Evolutionary conservation across 805 yeast genomes (phyloP).

Genomic region (Phaffomyces antillensis): DNA sequence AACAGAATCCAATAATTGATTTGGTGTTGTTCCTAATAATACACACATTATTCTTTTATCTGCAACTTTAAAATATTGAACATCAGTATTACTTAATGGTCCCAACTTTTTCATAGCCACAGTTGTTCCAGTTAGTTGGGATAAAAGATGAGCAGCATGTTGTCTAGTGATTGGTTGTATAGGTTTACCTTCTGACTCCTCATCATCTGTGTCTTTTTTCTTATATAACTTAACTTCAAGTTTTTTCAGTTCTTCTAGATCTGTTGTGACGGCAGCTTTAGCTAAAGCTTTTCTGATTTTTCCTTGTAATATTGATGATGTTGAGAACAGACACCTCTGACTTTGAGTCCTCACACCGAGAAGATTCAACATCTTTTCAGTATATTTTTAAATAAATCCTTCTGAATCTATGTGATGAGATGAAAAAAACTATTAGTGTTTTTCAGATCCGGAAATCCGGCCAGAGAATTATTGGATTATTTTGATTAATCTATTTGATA

Average conservation of each 20-base stretch:
- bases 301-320: background rate
- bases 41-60: conserved; percentile 44
- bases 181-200: background rate
- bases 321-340: background rate
- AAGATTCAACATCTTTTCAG: background rate
- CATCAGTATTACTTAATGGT: conserved; percentile 29
- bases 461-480: background rate
- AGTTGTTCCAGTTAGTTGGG: conserved; percentile 15
- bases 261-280: conserved; percentile 2
- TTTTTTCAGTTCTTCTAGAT: conserved; percentile 4
- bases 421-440: too few species aligned
- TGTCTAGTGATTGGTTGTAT: conserved; percentile 14
- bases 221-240: conserved; percentile 3
- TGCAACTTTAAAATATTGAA: conserved; percentile 24
- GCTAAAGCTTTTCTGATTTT: conserved; percentile 5
- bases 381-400: too few species aligned
- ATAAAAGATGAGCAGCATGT: conserved; percentile 19
- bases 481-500: background rate
- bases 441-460: too few species aligned
- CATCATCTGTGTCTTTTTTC: background rate
- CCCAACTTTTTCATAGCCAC: conserved; percentile 25
- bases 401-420: too few species aligned
- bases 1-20: conserved; percentile 51
- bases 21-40: conserved; percentile 52
- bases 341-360: background rate